These are phyloP conservation scores for Penicillium pulvis DNA, from an alignment of 495 filamentous ascomycete genomes.

Conservation along the genomic window DNA sequence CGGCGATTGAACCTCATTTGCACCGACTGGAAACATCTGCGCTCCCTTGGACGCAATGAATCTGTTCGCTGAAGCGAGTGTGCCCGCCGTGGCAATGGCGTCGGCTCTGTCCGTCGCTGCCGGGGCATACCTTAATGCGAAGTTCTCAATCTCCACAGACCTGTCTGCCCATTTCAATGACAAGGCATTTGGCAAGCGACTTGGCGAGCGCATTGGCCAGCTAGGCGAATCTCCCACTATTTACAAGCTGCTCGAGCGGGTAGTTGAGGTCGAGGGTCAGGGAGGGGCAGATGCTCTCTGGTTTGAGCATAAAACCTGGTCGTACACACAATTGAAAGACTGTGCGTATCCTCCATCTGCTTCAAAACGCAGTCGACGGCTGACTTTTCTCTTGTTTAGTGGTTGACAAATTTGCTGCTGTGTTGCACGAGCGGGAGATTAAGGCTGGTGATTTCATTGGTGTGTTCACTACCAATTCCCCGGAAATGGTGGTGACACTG, in stretches of 20 bases:
- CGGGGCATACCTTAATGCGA: conserved; percentile 54
- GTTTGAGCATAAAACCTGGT: conserved; percentile 56
- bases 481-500: conserved; percentile 75
- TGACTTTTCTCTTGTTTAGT: conserved; percentile 29
- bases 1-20: not conserved
- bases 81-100: conserved; percentile 36
- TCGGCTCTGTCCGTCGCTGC: conserved; percentile 44
- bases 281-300: conserved; percentile 45
- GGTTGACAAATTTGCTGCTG: conserved; percentile 47
- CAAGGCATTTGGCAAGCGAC: conserved; percentile 33
- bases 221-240: conserved; percentile 47
- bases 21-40: not conserved
- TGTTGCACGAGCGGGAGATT: conserved; percentile 40
- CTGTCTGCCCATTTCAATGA: conserved; percentile 36
- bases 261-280: conserved; percentile 41
- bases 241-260: conserved; percentile 47
- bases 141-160: conserved; percentile 47
- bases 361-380: not conserved
- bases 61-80: conserved; percentile 37
- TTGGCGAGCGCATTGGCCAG: conserved; percentile 40
- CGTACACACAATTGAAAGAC: conserved; percentile 49
- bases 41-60: conserved; percentile 31
- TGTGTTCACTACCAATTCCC: conserved; percentile 67
- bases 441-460: conserved; percentile 44
- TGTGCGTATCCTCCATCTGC: conserved; percentile 29